These are phyloP conservation scores for Scutellaria baicalensis DNA, from an alignment of 257 asterid species.

Conservation along the genomic window DNA sequence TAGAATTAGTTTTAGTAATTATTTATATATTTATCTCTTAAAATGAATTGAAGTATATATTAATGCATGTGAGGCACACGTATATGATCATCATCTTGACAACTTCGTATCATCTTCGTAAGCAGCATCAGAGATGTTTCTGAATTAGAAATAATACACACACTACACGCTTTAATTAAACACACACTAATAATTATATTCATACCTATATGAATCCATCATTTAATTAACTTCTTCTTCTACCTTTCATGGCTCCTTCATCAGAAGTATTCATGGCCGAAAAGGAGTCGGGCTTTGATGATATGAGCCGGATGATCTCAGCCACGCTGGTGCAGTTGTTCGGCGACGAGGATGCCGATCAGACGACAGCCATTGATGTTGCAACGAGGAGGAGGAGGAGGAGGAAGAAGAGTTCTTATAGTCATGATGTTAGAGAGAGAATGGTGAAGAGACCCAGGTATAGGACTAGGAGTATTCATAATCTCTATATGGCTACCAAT, in stretches of 20 bases:
- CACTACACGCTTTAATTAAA: not conserved
- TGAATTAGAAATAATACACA: not conserved
- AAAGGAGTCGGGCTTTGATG: too few relatives aligned
- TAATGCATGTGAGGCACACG: too few relatives aligned
- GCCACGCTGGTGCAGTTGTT: constrained; percentile 15
- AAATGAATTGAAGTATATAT: too few relatives aligned
- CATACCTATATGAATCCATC: too few relatives aligned
- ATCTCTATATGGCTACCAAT: constrained; percentile 28
- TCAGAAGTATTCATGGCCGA: too few relatives aligned
- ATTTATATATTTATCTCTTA: too few relatives aligned
- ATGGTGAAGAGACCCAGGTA: constrained; percentile 23
- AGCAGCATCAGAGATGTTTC: constrained; percentile 7
- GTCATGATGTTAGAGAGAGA: too few relatives aligned
- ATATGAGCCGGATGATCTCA: not conserved
- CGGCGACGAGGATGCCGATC: constrained; percentile 17
- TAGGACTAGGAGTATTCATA: constrained; percentile 25
- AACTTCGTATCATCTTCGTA: constrained; percentile 18
- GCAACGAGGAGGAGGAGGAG: not conserved
- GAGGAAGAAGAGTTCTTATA: too few relatives aligned
- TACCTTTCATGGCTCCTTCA: constrained; percentile 11
- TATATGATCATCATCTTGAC: not conserved
- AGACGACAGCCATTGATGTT: not conserved
- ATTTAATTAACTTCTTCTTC: too few relatives aligned
- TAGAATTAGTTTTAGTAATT: too few relatives aligned
- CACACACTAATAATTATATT: too few relatives aligned